Evolutionary conservation across 2,329 filamentous ascomycete species (phyloP).

Genomic region (Aureobasidium sp.): DNA sequence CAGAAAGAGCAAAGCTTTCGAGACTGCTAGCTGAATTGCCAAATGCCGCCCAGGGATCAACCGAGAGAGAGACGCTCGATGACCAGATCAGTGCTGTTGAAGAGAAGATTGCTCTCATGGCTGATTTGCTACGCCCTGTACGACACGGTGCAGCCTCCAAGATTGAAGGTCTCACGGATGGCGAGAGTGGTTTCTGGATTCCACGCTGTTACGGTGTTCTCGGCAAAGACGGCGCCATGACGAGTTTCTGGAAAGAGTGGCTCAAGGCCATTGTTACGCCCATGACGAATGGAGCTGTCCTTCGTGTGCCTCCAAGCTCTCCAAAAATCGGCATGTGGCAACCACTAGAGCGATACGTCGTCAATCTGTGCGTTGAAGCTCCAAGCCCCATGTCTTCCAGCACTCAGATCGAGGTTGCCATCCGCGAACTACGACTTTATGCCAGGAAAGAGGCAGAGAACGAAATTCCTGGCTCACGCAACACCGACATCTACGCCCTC

Average conservation of each 20-base stretch:
- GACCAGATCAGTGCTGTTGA: slow-evolving; percentile 94
- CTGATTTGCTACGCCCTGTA: slow-evolving; percentile 85
- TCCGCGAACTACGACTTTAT: slow-evolving; percentile 85
- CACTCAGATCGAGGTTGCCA: slow-evolving; percentile 86
- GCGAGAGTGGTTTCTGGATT: slow-evolving; percentile 93
- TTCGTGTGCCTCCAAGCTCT: slow-evolving; percentile 80
- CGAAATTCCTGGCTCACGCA: slow-evolving; percentile 85
- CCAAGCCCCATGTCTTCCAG: slow-evolving; percentile 87
- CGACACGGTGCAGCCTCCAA: slow-evolving; percentile 92
- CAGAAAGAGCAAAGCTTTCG: slow-evolving; percentile 83
- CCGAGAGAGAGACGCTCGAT: slow-evolving; percentile 75
- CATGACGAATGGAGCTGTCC: slow-evolving; percentile 81
- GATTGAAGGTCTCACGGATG: slow-evolving; percentile 91
- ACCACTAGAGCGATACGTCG: slow-evolving; percentile 89
- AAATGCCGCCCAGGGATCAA: slow-evolving; percentile 69
- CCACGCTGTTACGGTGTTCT: slow-evolving; percentile 89
- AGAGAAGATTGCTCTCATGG: slow-evolving; percentile 96
- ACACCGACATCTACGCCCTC: slow-evolving; percentile 84
- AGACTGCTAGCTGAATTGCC: slow-evolving; percentile 79
- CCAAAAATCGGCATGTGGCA: slow-evolving; percentile 92
- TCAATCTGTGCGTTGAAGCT: slow-evolving; percentile 93
- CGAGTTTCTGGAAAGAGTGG: slow-evolving; percentile 98
- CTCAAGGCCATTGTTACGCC: slow-evolving; percentile 86
- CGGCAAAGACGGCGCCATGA: slow-evolving; percentile 73
- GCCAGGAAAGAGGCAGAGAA: slow-evolving; percentile 88